Conservation (phyloP, 2,329 filamentous ascomycete species). For the Sarocladium brachiariae region DNA sequence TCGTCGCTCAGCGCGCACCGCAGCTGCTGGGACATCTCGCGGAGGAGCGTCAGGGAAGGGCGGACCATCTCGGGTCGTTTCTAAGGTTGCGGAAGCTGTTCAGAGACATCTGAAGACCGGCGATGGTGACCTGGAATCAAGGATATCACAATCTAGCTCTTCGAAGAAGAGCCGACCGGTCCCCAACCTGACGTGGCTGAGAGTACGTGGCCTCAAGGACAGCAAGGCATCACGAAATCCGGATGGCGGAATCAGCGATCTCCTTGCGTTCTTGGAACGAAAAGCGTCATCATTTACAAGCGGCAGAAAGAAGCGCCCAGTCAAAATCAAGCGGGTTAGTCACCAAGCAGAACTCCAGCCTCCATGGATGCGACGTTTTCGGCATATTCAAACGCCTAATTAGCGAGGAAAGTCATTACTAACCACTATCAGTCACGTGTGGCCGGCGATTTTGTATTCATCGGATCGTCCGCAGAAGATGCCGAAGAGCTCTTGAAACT, state of each 20-base stretch:
- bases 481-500: constrained; percentile 59
- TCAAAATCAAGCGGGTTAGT: constrained; percentile 76
- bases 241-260: constrained; percentile 58
- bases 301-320: constrained; percentile 34
- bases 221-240: constrained; percentile 62
- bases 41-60: constrained; percentile 23
- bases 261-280: constrained; percentile 64
- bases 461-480: constrained; percentile 59
- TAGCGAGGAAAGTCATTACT: constrained; percentile 36
- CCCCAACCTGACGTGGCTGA: constrained; percentile 28
- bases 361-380: not conserved
- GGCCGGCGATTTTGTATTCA: constrained; percentile 62
- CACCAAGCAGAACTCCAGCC: constrained; percentile 14
- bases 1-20: constrained; percentile 24
- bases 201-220: constrained; percentile 55
- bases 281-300: constrained; percentile 50
- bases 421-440: constrained; percentile 64
- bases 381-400: not conserved
- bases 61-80: constrained; percentile 22
- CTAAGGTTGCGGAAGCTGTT: constrained; percentile 36
- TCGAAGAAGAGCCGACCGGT: not conserved
- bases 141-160: not conserved
- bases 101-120: constrained; percentile 34
- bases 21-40: constrained; percentile 22
- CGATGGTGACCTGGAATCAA: constrained; percentile 14